Base-by-base conservation (phyloP, 2,329 filamentous ascomycete species). In the Cladosporium sp. region DNA sequence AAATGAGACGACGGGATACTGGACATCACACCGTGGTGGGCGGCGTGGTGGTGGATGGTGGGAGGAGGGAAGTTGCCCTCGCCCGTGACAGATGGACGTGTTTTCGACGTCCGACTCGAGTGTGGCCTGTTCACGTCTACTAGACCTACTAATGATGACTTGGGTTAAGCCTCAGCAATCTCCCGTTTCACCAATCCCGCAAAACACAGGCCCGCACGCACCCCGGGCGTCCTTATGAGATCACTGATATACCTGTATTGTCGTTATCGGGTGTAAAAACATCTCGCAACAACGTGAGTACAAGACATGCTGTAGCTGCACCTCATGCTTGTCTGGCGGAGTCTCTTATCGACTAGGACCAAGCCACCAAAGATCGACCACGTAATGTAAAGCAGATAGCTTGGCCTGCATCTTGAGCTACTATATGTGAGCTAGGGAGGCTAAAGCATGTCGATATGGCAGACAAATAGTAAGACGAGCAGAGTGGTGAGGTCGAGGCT, bases 11-110 rank as follows among this genome's bases (percentile, higher is more conserved):
- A 29, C 33, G 8, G 15, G 20, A 20, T 20, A 19, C 22, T 38
- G 12, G 25, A 8, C 43, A 30, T 39, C 35, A 19, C 43, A 38
- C 43, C 33, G 35, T 27, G 9, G 22, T 5, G 22, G 22, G 4
- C 30, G 30, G 7, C 15, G 36, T 18, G 15, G 20, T 43, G 40
- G 39, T 41, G 33, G 39, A 50, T 45, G 33, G 40, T 30, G 38
- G n/a, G 32, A 43, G 48, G 19, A 12, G 16, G n/a, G 22, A 27
- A 27, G 22, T 27, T 18, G 43, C 25, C n/a, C 27, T 42, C 29
- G 15, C n/a, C 20, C 18, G 40, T 42, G 40, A n/a, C 11, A 39
- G 42, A 27, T 9, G 9, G 22, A 47, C 38, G 11, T 47, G 43
- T 47, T 45, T 45, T 45, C 42, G 42, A 29, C n/a, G 15, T 27